Percentiles rank a stretch among this genome's conserved stretches.
These are phyloP conservation scores for Aspergillus puulaauensis DNA, from an alignment of 2,329 filamentous ascomycete species.

Conservation along the genomic window DNA sequence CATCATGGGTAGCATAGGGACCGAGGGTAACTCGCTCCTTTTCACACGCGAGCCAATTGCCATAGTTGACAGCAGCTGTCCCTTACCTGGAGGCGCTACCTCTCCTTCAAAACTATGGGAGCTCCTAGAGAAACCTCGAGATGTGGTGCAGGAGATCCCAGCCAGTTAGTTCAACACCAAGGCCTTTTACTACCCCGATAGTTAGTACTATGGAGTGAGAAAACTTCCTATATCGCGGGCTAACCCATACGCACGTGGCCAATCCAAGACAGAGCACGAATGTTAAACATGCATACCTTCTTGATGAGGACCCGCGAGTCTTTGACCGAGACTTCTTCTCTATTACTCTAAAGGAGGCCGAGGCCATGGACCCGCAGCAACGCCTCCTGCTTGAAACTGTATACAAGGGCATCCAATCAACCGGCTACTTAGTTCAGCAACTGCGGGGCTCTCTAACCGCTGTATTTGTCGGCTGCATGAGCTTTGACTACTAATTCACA, in stretches of 20 bases:
- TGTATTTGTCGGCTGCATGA: conserved; percentile 5
- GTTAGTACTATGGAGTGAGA: not conserved
- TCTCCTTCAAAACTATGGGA: conserved; percentile 7
- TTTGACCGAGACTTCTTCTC: conserved; percentile 13
- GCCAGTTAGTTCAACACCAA: not conserved
- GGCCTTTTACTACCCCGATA: conserved; percentile 5
- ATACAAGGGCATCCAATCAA: conserved; percentile 8
- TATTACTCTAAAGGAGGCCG: conserved; percentile 5
- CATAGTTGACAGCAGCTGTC: conserved; percentile 9
- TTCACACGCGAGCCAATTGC: conserved; percentile 9
- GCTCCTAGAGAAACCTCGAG: not conserved
- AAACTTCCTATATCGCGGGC: not conserved
- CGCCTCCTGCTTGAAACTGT: conserved; percentile 8
- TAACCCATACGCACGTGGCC: not conserved
- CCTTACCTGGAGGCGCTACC: conserved; percentile 4
- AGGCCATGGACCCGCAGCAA: not conserved
- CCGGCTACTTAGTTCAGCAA: not conserved
- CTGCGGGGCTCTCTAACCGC: conserved; percentile 4
- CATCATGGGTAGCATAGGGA: not conserved
- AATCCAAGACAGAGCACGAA: not conserved
- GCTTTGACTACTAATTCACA: conserved; percentile 1
- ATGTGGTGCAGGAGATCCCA: conserved; percentile 1
- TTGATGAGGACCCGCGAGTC: conserved; percentile 1
- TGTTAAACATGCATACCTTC: not conserved
- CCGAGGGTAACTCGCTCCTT: not conserved